Conservation (phyloP, 2,329 filamentous ascomycete species). For the Hortaea sp. region DNA sequence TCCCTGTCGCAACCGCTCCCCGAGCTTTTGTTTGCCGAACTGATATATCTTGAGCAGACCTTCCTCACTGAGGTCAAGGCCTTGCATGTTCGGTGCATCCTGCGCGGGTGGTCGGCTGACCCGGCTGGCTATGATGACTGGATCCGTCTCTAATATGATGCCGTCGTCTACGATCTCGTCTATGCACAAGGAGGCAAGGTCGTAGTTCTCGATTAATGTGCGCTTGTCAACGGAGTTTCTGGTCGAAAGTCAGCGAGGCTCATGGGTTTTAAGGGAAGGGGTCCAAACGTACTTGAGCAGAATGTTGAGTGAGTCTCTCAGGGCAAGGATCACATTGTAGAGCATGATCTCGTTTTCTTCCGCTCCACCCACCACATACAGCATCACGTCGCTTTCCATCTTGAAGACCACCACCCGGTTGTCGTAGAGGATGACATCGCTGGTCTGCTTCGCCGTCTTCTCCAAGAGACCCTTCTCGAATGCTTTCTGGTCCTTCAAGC, state of each 20-base stretch:
- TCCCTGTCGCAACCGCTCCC: slow-evolving; percentile 81
- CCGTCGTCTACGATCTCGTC: slow-evolving; percentile 95
- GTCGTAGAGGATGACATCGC: slow-evolving; percentile 95
- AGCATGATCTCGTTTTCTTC: slow-evolving; percentile 96
- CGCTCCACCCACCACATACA: slow-evolving; percentile 80
- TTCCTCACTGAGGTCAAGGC: slow-evolving; percentile 91
- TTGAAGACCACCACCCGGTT: slow-evolving; percentile 96
- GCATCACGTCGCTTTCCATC: slow-evolving; percentile 93
- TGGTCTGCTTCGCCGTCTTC: slow-evolving; percentile 91
- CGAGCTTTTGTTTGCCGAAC: slow-evolving; percentile 83
- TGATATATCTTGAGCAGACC: slow-evolving; percentile 90
- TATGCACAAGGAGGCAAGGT: slow-evolving; percentile 83
- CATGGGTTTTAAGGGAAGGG: slow-evolving; percentile 1
- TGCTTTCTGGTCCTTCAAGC: slow-evolving; percentile 84
- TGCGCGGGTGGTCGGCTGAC: slow-evolving; percentile 87
- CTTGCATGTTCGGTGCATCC: slow-evolving; percentile 79
- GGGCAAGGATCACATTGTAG: slow-evolving; percentile 81
- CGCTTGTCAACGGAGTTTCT: slow-evolving; percentile 96
- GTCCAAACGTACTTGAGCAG: slow-evolving; percentile 72
- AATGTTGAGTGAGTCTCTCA: slow-evolving; percentile 81
- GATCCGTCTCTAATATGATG: slow-evolving; percentile 94
- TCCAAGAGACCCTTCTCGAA: slow-evolving; percentile 94
- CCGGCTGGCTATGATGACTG: slow-evolving; percentile 81
- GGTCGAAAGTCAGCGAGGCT: slow-evolving; percentile 9
- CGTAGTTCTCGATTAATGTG: slow-evolving; percentile 97